A percentile compares a stretch with the other conserved stretches of the same genome.
Evolutionary conservation across 495 filamentous ascomycete genomes (phyloP).

Genomic region (Neurospora hispaniola): DNA sequence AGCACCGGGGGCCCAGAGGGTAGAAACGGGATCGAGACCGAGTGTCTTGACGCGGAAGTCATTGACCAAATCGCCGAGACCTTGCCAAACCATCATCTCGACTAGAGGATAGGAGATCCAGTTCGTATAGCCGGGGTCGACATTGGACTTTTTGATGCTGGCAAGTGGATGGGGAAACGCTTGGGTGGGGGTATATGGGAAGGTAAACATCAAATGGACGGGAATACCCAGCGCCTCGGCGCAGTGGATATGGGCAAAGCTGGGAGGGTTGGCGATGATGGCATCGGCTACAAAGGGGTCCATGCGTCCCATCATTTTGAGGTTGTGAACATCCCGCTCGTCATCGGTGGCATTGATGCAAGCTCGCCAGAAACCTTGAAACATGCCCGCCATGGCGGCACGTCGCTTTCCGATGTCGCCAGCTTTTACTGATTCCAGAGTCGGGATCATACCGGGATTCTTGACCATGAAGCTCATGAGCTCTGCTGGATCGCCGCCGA

Average conservation of each 20-base stretch:
- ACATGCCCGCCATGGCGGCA: constrained; percentile 55
- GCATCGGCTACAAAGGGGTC: constrained; percentile 67
- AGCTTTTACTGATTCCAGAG: constrained; percentile 51
- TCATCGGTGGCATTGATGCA: constrained; percentile 57
- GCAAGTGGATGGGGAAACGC: constrained; percentile 65
- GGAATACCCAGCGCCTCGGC: constrained; percentile 74
- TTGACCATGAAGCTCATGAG: constrained; percentile 86
- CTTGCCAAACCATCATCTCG: constrained; percentile 75
- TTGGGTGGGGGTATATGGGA: constrained; percentile 58
- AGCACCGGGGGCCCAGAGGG: constrained; percentile 56
- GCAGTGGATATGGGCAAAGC: constrained; percentile 71
- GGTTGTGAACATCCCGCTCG: constrained; percentile 38
- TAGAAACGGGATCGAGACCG: constrained; percentile 54
- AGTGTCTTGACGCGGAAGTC: constrained; percentile 55
- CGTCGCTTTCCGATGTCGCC: constrained; percentile 60
- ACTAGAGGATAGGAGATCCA: constrained; percentile 65
- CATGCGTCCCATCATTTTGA: constrained; percentile 42
- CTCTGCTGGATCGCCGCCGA: constrained; percentile 68
- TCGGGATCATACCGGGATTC: constrained; percentile 70
- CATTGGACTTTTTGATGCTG: constrained; percentile 52
- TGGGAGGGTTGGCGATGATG: constrained; percentile 78
- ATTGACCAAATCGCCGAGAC: constrained; percentile 67
- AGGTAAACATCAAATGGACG: constrained; percentile 77
- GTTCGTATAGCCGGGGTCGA: constrained; percentile 52
- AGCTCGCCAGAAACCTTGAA: constrained; percentile 71